These are phyloP conservation scores for Pleurotus ostreatus DNA, from an alignment of 768 basidiomycete genomes.

Conservation along the genomic window DNA sequence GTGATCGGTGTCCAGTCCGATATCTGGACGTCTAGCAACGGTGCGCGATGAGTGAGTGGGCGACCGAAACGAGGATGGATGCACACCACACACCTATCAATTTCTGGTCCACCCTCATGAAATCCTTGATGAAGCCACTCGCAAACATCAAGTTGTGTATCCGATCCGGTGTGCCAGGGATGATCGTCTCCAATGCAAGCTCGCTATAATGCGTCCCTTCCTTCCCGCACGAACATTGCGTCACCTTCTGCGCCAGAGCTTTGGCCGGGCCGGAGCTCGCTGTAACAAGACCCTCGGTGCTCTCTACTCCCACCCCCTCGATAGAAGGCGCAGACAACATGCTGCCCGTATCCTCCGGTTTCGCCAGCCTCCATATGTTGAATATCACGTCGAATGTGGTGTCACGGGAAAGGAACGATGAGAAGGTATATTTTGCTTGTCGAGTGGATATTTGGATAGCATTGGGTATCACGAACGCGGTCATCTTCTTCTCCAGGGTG, in stretches of 20 bases:
- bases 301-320: slow-evolving; percentile 15
- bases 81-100: slow-evolving; percentile 62
- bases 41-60: neutral
- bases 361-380: slow-evolving; percentile 92
- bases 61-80: neutral
- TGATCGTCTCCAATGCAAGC: slow-evolving; percentile 67
- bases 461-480: slow-evolving; percentile 95
- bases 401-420: slow-evolving; percentile 94
- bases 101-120: slow-evolving; percentile 87
- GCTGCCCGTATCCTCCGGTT: slow-evolving; percentile 55
- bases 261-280: slow-evolving; percentile 9
- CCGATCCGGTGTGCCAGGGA: slow-evolving; percentile 92
- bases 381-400: slow-evolving; percentile 94
- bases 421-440: slow-evolving; percentile 86
- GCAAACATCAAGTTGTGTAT: slow-evolving; percentile 96
- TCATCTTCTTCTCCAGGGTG: slow-evolving; percentile 93
- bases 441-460: slow-evolving; percentile 88
- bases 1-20: slow-evolving; percentile 85
- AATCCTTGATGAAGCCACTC: slow-evolving; percentile 93
- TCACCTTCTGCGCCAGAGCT: slow-evolving; percentile 43
- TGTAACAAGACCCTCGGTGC: slow-evolving; percentile 3
- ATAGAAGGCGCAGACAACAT: slow-evolving; percentile 20
- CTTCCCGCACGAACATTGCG: slow-evolving; percentile 71
- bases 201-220: slow-evolving; percentile 69
- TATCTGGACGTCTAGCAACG: slow-evolving; percentile 78